Evolutionary conservation across 192 early-diverging fungal species (phyloP).

Genomic region (Backusella westeae): DNA sequence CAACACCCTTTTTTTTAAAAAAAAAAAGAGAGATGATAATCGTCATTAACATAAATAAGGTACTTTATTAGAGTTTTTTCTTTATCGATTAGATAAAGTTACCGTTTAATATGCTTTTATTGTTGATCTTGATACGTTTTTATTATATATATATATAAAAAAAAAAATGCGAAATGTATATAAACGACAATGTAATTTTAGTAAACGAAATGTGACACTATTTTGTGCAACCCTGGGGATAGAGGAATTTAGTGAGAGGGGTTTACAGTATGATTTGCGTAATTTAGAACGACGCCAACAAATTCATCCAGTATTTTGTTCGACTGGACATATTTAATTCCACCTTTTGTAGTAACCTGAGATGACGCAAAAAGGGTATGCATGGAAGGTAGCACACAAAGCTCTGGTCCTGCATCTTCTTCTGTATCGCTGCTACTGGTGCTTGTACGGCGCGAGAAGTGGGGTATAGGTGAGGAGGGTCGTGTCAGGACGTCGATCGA

Average conservation of each 20-base stretch:
- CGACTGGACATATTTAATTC: conserved; percentile 23
- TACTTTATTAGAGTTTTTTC: not conserved
- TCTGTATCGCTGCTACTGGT: conserved; percentile 7
- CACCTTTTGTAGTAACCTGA: conserved; percentile 17
- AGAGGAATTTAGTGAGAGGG: not conserved
- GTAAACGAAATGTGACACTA: not conserved
- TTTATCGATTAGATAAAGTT: not conserved
- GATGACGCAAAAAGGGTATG: conserved; percentile 10
- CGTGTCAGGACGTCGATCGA: conserved; percentile 12
- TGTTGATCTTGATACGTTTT: not conserved
- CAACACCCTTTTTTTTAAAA: not conserved
- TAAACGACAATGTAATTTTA: not conserved
- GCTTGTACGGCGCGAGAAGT: conserved; percentile 4
- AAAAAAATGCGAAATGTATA: not conserved
- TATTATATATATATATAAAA: not conserved
- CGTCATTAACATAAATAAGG: not conserved
- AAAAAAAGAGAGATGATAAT: not conserved
- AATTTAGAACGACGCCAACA: conserved; percentile 23
- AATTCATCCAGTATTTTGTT: conserved; percentile 25
- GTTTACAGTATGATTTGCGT: not conserved
- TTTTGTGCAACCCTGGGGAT: not conserved
- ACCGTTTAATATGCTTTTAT: not conserved
- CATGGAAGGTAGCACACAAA: conserved; percentile 17
- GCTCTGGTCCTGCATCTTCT: not conserved
- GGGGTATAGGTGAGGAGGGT: conserved; percentile 10